A percentile compares a stretch with the other conserved stretches of the same genome.
phyloP scores from a whole-genome alignment of 2,329 filamentous ascomycete species.

The Fusarium verticillioides region DNA sequence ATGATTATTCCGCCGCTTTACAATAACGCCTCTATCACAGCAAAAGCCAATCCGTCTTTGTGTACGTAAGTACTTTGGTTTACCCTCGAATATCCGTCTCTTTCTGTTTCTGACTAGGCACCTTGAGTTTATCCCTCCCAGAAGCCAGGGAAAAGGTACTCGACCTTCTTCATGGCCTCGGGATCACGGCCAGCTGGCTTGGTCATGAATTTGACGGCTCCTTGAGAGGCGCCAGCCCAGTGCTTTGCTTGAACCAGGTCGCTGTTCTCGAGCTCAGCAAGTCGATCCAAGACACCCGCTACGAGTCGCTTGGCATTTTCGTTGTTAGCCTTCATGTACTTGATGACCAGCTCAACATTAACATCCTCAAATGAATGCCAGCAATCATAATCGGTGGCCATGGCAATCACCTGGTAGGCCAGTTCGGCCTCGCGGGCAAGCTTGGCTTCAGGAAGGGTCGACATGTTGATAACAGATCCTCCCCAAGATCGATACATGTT shows the following conservation, averaged over 20 bases:
- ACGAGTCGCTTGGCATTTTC: slow-evolving; percentile 88
- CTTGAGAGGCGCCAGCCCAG: slow-evolving; percentile 78
- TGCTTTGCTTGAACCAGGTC: slow-evolving; percentile 85
- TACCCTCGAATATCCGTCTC: background rate
- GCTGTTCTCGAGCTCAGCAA: slow-evolving; percentile 79
- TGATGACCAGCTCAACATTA: slow-evolving; percentile 96
- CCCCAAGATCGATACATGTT: slow-evolving; percentile 96
- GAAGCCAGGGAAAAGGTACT: slow-evolving; percentile 89
- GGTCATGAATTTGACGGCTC: slow-evolving; percentile 84
- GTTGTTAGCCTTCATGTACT: slow-evolving; percentile 93
- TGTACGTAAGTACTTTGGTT: background rate
- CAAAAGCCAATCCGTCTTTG: slow-evolving; percentile 10
- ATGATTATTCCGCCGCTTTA: slow-evolving; percentile 16
- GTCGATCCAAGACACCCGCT: slow-evolving; percentile 85
- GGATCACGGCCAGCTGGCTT: slow-evolving; percentile 77
- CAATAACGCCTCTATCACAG: slow-evolving; percentile 26
- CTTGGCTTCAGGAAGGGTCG: slow-evolving; percentile 92
- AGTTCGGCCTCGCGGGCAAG: slow-evolving; percentile 96
- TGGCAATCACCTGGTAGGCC: slow-evolving; percentile 98
- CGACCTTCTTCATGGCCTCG: slow-evolving; percentile 81
- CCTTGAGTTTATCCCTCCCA: slow-evolving; percentile 55
- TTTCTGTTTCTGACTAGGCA: background rate
- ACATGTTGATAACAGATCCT: slow-evolving; percentile 98
- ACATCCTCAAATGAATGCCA: slow-evolving; percentile 89
- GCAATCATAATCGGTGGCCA: slow-evolving; percentile 99